Percentiles rank a stretch among this genome's conserved stretches.
phyloP scores from a whole-genome alignment of 2,329 filamentous ascomycete species.

The Capronia epimyces region DNA sequence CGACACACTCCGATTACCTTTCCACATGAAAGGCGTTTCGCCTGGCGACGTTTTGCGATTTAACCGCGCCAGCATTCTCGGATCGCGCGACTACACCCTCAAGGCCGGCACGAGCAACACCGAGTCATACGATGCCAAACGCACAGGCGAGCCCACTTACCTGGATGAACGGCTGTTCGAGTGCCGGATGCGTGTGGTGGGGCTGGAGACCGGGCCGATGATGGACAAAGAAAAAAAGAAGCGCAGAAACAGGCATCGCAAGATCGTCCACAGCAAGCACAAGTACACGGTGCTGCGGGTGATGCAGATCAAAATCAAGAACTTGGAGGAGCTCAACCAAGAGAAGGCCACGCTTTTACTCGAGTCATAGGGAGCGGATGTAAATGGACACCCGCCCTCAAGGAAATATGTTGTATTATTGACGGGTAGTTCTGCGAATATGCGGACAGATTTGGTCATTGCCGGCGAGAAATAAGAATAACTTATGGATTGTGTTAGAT shows the following conservation, averaged over 20 bases:
- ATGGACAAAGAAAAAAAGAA: slow-evolving; percentile 55
- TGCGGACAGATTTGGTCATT: no score
- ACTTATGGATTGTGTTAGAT: not conserved
- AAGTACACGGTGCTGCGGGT: slow-evolving; percentile 80
- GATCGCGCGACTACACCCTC: slow-evolving; percentile 84
- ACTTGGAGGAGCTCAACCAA: slow-evolving; percentile 50
- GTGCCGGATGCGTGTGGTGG: slow-evolving; percentile 78
- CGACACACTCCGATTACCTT: slow-evolving; percentile 70
- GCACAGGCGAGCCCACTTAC: slow-evolving; percentile 42
- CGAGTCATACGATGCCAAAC: slow-evolving; percentile 25
- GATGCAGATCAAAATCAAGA: slow-evolving; percentile 68
- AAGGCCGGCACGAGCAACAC: slow-evolving; percentile 57
- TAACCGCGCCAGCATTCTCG: slow-evolving; percentile 75
- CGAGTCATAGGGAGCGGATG: slow-evolving; percentile 13
- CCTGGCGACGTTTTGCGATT: slow-evolving; percentile 83
- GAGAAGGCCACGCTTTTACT: slow-evolving; percentile 36
- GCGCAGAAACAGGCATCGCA: slow-evolving; percentile 60
- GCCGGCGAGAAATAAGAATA: no score
- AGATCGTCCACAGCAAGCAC: slow-evolving; percentile 82
- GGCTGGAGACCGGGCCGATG: slow-evolving; percentile 69
- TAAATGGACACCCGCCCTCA: no score
- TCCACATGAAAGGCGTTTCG: slow-evolving; percentile 67
- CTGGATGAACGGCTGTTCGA: slow-evolving; percentile 79
- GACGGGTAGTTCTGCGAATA: no score
- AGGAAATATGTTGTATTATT: no score